These are phyloP conservation scores for Eutypa lata DNA, from an alignment of 2,329 filamentous ascomycete genomes.

Conservation along the genomic window DNA sequence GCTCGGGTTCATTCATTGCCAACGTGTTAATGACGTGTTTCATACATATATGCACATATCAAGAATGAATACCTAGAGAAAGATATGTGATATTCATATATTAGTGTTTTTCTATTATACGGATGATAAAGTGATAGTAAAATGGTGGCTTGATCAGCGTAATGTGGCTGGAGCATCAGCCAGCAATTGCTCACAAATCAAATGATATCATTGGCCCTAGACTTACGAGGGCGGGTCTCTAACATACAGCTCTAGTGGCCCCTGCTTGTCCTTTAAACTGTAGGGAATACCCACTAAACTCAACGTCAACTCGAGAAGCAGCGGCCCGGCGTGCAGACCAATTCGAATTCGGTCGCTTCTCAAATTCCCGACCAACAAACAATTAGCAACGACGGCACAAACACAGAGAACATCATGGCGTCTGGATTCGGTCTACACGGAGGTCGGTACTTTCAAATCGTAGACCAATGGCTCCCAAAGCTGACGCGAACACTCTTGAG, in stretches of 20 bases:
- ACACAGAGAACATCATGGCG: conserved; percentile 55
- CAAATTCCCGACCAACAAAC: no score
- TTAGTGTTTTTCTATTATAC: no score
- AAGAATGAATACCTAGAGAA: no score
- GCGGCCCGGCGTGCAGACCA: not conserved
- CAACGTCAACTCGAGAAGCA: not conserved
- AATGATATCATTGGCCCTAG: not conserved
- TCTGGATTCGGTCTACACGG: conserved; percentile 80
- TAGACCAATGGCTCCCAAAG: conserved; percentile 7
- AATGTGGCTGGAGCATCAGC: not conserved
- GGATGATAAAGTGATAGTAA: no score
- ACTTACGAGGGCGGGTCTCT: not conserved
- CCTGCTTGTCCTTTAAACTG: not conserved
- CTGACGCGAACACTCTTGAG: conserved; percentile 14
- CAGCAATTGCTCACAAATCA: not conserved
- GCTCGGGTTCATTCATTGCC: no score
- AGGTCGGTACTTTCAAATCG: conserved; percentile 51
- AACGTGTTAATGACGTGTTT: no score
- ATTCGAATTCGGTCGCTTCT: not conserved
- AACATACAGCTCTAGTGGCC: not conserved
- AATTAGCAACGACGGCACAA: not conserved
- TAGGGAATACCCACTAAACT: not conserved
- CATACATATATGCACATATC: no score
- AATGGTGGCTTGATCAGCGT: not conserved
- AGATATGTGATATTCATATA: no score